These are phyloP conservation scores for Diaporthe aspalathi DNA, from an alignment of 2,329 filamentous ascomycete genomes.

Conservation along the genomic window DNA sequence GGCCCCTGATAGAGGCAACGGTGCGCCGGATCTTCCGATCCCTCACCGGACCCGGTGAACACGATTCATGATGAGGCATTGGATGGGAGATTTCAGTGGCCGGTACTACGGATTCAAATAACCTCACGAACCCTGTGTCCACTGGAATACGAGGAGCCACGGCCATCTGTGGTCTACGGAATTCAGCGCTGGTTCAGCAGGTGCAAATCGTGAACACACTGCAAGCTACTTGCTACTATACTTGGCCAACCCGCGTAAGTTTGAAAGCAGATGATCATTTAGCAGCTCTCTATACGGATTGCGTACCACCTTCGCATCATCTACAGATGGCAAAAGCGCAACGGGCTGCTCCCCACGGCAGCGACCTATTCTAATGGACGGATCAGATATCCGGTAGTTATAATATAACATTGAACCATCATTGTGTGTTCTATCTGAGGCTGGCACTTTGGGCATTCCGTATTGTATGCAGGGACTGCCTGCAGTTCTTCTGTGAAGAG, in stretches of 20 bases:
- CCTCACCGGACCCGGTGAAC: not conserved
- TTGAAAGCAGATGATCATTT: no score
- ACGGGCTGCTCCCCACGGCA: no score
- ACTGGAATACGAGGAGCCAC: not conserved
- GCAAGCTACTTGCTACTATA: not conserved
- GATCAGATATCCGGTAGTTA: no score
- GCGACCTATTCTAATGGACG: no score
- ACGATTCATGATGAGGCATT: constrained; percentile 1
- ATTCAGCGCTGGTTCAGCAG: not conserved
- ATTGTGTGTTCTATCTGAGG: no score
- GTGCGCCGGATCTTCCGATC: not conserved
- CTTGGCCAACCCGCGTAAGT: not conserved
- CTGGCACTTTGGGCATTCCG: no score
- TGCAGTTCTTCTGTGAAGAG: no score
- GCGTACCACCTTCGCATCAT: no score
- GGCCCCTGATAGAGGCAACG: not conserved
- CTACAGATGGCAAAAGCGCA: no score
- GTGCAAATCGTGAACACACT: not conserved
- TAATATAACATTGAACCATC: no score
- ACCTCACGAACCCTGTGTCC: not conserved
- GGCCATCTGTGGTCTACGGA: not conserved
- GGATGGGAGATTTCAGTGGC: not conserved
- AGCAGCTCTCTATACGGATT: no score
- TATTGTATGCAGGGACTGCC: no score
- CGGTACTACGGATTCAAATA: not conserved